Evolutionary conservation across 257 asterid genomes (phyloP), one percentile per base, ranked within the genome.

Genomic region (Penstemon barbatus): DNA sequence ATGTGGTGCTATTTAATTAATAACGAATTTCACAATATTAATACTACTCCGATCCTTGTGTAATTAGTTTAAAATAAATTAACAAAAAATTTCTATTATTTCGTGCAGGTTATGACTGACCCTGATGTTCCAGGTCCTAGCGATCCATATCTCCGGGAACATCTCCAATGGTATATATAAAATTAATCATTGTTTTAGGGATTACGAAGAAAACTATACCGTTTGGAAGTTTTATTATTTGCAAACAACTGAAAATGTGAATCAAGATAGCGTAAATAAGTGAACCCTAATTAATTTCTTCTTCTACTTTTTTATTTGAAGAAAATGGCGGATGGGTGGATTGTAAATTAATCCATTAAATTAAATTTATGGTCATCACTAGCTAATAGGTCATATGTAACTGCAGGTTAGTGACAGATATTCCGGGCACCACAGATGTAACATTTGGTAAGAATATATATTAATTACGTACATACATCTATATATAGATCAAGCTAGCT

Each of bases 81-180:
- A 4, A 0, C 8, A 8, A 41, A 3, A 46, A 41, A 1, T 2
- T 25, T 25, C 2, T 2, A 25, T 1, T 12, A 1, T 25, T 0
- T 8, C 4, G 8, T 75, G 82, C 86, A 89, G 96, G 77, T 91
- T 12, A 82, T 91, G 90, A 82, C 90, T 18, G 98, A 91, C 63
- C 98, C 96, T 43, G 97, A 91, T 78, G 96, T 86, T 71, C 97
- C 96, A 0, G 93, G 95, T 60, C 97, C 97, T 11, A 89, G 96
- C 66, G 98, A 91, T 71, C 96, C 98, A 66, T 87, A 91, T 71
- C 78, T 84, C 56, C 79, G 80, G 60, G 98, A 91, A 81, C 94
- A 87, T 68, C 93, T 91, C 56, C 98, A 91, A 10, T 91, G 96
- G 98, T 91, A 79, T 13, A 5, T 50, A 4, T 10, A 36, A 25